Evolutionary conservation across 805 yeast species (phyloP).

Genomic region (Saccharomyces jurei): DNA sequence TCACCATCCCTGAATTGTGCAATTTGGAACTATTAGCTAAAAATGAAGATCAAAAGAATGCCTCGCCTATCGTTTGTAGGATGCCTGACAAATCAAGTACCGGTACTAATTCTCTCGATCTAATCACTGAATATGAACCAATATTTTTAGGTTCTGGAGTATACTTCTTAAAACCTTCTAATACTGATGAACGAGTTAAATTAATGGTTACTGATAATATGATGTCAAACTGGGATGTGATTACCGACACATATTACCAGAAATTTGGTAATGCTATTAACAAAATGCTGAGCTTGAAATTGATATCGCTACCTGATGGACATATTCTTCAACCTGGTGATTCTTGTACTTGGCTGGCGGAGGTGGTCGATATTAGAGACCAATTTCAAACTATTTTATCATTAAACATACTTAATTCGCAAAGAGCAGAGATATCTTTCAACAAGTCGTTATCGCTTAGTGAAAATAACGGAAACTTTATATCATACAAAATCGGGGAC

Average conservation of each 20-base stretch:
- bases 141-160: slow-evolving; percentile 22
- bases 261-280: slow-evolving; percentile 18
- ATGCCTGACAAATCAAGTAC: neutral
- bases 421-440: neutral
- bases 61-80: slow-evolving; percentile 14
- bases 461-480: neutral
- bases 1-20: slow-evolving; percentile 47
- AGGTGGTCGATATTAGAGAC: slow-evolving; percentile 24
- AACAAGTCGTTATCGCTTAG: neutral
- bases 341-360: slow-evolving; percentile 27
- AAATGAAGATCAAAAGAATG: slow-evolving; percentile 17
- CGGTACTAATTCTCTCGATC: slow-evolving; percentile 6
- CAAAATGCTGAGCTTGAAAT: slow-evolving; percentile 13
- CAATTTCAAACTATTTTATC: slow-evolving; percentile 14
- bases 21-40: slow-evolving; percentile 23
- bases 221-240: neutral
- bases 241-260: slow-evolving; percentile 2
- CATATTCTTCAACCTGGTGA: slow-evolving; percentile 19
- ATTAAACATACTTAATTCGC: slow-evolving; percentile 5
- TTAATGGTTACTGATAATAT: slow-evolving; percentile 7
- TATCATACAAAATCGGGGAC: neutral
- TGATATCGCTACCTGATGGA: slow-evolving; percentile 14
- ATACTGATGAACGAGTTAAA: slow-evolving; percentile 2
- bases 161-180: slow-evolving; percentile 16
- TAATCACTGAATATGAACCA: slow-evolving; percentile 17